Base-by-base conservation (phyloP, 2,329 filamentous ascomycete species). In the Colletotrichum sp. region DNA sequence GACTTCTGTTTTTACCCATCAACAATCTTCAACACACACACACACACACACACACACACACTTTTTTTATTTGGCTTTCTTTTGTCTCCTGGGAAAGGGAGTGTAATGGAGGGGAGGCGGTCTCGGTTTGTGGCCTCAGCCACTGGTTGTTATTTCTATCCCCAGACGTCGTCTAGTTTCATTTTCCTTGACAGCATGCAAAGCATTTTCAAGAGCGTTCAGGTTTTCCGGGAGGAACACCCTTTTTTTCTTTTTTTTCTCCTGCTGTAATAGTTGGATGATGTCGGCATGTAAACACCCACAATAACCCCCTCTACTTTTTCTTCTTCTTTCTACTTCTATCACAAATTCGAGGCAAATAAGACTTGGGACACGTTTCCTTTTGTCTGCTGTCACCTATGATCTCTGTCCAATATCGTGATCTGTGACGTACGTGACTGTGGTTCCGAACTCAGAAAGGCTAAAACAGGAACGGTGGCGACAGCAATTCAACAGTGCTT, bases 191-290 rank as follows among this genome's bases (percentile, higher is more conserved):
- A 58, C 18, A 18, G 48, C 65, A 69, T 69, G 66, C 43, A 61
- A 25, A 75, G 72, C 72, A 75, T 75, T 70, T 70, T 32, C 43
- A 52, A 52, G 43, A 60, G 68, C 66, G 72, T 62, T 62, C 61
- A 64, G 61, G 32, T 48, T 55, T 58, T 58, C 55, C 18, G 5
- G 55, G 27, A 30, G 55, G 55, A 58, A 58, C 8, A 27, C 28
- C 12, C n/a, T 9, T 30, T 58, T 25, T 56, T 28, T 39, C 34
- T 6, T 22, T n/a, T 52, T 16, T 22, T 1, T 25, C 43, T 22
- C 43, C 43, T 8, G 43, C n/a, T 13, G 10, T 52, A 52, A 52
- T 22, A n/a, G 43, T 52, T 52, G 43, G 43, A 52, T 52, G 43
- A 52, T 25, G 43, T 52, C 43, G 43, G 43, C 43, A 52, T 52